Conservation (phyloP, 2,329 filamentous ascomycete genomes). For the Colletotrichum theobromicola region DNA sequence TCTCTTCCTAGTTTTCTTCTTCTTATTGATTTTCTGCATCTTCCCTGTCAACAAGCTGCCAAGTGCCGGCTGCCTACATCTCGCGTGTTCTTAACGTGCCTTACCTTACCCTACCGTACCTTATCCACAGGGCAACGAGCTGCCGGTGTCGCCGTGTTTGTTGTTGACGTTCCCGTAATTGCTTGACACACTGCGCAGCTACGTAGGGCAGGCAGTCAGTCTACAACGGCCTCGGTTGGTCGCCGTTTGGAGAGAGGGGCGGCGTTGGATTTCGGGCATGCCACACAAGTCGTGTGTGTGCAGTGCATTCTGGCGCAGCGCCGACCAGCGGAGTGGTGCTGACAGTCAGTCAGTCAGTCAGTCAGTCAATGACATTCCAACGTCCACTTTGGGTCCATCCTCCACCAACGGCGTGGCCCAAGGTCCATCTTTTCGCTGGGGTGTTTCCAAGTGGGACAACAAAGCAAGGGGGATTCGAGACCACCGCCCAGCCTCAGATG, state of each 20-base stretch:
- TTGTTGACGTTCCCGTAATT: not conserved
- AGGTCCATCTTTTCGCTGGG: not conserved
- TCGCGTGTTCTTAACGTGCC: not conserved
- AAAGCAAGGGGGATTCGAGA: conserved; percentile 12
- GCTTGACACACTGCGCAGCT: not conserved
- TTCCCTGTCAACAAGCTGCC: conserved; percentile 14
- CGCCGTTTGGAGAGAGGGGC: not conserved
- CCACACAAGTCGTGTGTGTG: not conserved
- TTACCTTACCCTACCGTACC: not conserved
- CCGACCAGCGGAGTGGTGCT: not conserved
- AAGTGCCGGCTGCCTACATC: conserved; percentile 19
- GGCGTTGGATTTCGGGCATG: not conserved
- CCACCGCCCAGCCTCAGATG: not conserved
- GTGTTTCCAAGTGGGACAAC: conserved; percentile 13
- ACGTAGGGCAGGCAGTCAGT: not conserved
- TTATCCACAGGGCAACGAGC: not conserved
- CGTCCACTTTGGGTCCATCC: not conserved
- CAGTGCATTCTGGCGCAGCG: not conserved
- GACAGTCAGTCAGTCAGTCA: conserved; percentile 6
- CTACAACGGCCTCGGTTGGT: not conserved
- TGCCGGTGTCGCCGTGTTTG: not conserved
- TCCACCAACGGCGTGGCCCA: not conserved
- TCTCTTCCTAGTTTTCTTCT: not conserved
- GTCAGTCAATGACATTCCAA: conserved; percentile 12
- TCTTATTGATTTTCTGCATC: not conserved